Conservation (phyloP, 345 rosid species). For the Ceriops zippeliana region DNA sequence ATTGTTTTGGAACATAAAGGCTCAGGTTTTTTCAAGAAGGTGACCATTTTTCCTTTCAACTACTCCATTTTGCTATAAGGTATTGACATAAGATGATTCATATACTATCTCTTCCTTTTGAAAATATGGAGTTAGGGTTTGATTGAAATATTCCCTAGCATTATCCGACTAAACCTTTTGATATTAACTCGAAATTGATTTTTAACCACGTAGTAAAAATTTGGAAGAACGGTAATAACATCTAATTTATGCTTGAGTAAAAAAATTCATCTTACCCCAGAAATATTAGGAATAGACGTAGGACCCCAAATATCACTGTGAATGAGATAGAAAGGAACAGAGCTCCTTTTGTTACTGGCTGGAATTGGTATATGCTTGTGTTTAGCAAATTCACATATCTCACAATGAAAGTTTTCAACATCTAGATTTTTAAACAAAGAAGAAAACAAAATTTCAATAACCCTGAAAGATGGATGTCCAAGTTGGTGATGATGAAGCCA, state of each 20-base stretch:
- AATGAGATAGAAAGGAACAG: background rate
- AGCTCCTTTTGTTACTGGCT: slow-evolving; percentile 6
- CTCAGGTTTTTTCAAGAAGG: background rate
- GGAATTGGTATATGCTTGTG: background rate
- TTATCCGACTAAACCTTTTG: background rate
- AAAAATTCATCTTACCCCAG: background rate
- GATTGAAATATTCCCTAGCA: background rate
- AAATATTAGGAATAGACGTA: background rate
- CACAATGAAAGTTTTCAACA: background rate
- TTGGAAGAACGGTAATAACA: background rate
- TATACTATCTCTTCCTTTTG: background rate
- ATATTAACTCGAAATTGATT: background rate
- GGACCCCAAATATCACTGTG: background rate
- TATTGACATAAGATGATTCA: background rate
- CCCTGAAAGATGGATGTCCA: too few species aligned
- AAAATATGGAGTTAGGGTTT: background rate
- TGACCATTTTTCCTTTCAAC: background rate
- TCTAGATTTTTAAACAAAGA: too few species aligned
- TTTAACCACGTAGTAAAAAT: background rate
- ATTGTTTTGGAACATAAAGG: background rate
- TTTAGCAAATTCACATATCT: slow-evolving; percentile 11
- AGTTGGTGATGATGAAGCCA: too few species aligned
- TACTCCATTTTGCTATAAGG: background rate
- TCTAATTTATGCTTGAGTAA: background rate
- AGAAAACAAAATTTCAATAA: background rate